Conservation (phyloP, 192 early-diverging fungal species). For the Coemansia sp. region DNA sequence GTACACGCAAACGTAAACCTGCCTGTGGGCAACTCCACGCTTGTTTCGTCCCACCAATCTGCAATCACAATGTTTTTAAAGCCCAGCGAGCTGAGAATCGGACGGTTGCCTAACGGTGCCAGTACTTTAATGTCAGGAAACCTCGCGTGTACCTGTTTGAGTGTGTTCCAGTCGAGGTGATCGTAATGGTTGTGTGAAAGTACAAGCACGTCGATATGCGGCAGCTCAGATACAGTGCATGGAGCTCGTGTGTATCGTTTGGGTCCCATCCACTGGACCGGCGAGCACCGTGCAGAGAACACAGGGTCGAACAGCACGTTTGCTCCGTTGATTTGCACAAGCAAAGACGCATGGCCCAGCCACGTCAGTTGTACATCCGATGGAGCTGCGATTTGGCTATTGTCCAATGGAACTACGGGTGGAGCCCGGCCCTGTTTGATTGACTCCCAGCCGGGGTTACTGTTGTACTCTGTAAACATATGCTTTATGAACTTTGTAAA, state of each 20-base stretch:
- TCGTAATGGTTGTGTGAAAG: constrained; percentile 91
- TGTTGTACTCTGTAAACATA: constrained; percentile 9
- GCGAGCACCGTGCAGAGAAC: constrained; percentile 72
- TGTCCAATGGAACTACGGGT: constrained; percentile 28
- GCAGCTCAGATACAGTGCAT: constrained; percentile 62
- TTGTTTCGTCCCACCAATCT: constrained; percentile 77
- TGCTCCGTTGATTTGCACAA: constrained; percentile 63
- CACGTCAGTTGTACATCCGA: constrained; percentile 50
- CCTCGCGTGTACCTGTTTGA: constrained; percentile 53
- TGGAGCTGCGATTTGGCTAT: constrained; percentile 14
- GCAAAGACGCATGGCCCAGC: constrained; percentile 63
- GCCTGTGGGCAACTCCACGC: constrained; percentile 15
- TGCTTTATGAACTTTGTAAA: constrained; percentile 9
- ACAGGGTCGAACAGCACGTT: constrained; percentile 76
- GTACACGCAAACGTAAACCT: constrained; percentile 64
- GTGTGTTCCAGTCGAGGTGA: constrained; percentile 71
- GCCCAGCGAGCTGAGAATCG: constrained; percentile 57
- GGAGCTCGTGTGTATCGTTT: constrained; percentile 66
- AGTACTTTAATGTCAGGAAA: constrained; percentile 58
- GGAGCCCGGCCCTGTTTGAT: constrained; percentile 32
- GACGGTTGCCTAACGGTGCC: constrained; percentile 75
- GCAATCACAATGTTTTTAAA: constrained; percentile 60
- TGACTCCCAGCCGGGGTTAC: constrained; percentile 13
- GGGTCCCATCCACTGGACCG: constrained; percentile 63
- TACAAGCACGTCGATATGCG: constrained; percentile 68